Evolutionary conservation across 2,329 filamentous ascomycete species (phyloP), one percentile per base, ranked within the genome.

Genomic region (Coniochaeta prunicola): DNA sequence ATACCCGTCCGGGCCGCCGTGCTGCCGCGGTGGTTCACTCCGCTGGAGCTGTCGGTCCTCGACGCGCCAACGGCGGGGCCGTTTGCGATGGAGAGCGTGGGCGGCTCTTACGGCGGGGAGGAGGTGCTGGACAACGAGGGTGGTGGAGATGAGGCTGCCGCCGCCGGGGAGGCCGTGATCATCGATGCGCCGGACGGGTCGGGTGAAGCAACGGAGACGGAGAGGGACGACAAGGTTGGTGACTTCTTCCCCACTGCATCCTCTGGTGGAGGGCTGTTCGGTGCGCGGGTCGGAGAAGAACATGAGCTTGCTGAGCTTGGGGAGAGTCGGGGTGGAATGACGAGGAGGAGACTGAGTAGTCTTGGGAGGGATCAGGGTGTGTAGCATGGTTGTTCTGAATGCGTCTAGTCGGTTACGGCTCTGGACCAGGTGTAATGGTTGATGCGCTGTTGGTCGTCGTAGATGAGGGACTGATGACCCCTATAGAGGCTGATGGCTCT

Each of bases 61-160:
- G 90, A 93, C 68, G 87, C 76, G n/a, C 87, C 89, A 0, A 91
- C 90, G 0, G 89, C 90, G 0, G 89, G 86, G 59, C 79, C 83
- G 9, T 90, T 90, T 60, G 90, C 84, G 0, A 90, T 91, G 86
- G 87, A 91, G 71, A 87, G 85, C 60, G 86, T 88, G 6, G 87
- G 88, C 13, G 88, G 87, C 0, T 75, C 77, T 17, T 84, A 84
- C 68, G 83, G 80, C 0, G 71, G 55, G 56, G 58, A 10, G 63
- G 62, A 36, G 21, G 42, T 1, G 50, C 61, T 2, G 56, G 53
- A 33, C 24, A 53, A 21, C 21, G 40, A 55, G 55, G 59, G 48
- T 15, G 60, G 55, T 4, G 53, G 12, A 7, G 31, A 34, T 34
- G 31, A n/a, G 7, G 31, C 31, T 34, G 31, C 31, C 5, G 19